A percentile compares a stretch with the other conserved stretches of the same genome.
These are phyloP conservation scores for Candida succiphila DNA, from an alignment of 805 yeast species.

Conservation along the genomic window DNA sequence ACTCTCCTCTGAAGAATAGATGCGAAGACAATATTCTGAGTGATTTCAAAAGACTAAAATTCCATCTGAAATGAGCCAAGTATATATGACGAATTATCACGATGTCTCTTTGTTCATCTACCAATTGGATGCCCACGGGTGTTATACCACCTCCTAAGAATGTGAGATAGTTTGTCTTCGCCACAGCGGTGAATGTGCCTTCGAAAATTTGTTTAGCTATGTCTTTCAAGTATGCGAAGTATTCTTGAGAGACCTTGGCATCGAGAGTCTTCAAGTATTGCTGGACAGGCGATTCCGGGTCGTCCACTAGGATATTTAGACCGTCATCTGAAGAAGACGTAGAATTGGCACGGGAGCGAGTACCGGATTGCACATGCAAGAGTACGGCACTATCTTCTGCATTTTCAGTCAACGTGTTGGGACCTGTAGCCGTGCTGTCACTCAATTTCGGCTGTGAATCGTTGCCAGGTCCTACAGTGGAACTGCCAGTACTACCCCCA, in stretches of 20 bases:
- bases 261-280: neutral
- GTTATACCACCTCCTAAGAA: constrained; percentile 16
- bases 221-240: constrained; percentile 4
- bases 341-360: too few species aligned
- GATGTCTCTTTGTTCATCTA: constrained; percentile 22
- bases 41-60: constrained; percentile 42
- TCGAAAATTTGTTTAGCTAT: constrained; percentile 24
- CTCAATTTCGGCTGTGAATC: too few species aligned
- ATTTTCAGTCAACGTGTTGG: too few species aligned
- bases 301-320: too few species aligned
- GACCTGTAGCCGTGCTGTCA: too few species aligned
- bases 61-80: constrained; percentile 36
- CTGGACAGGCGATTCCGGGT: constrained; percentile 5
- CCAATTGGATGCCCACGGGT: neutral
- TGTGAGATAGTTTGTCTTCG: constrained; percentile 13
- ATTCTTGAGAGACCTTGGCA: constrained; percentile 1
- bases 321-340: too few species aligned
- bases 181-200: constrained; percentile 17
- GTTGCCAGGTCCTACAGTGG: too few species aligned
- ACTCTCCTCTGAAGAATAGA: constrained; percentile 72
- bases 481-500: too few species aligned
- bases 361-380: too few species aligned
- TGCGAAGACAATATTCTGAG: constrained; percentile 52
- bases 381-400: too few species aligned
- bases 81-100: constrained; percentile 30